Evolutionary conservation across 208 protist genomes (phyloP).

Genomic region (Trypanosoma brucei): DNA sequence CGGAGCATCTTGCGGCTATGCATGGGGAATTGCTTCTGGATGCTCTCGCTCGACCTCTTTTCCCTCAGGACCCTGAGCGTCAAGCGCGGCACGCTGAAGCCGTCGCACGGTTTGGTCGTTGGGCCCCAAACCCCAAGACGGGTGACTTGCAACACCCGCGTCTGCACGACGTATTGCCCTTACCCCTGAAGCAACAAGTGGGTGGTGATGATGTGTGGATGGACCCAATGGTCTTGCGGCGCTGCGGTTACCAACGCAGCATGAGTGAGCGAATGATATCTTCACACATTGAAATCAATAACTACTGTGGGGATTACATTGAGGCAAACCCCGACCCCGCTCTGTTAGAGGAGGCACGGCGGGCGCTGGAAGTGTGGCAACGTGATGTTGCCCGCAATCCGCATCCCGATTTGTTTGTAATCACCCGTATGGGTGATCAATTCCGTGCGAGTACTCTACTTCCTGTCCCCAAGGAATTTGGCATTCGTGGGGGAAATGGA

Average conservation of each 20-base stretch:
- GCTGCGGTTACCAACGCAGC: conserved; percentile 28
- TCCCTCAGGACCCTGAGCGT: conserved; percentile 36
- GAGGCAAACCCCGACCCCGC: conserved; percentile 59
- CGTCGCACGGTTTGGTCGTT: conserved; percentile 61
- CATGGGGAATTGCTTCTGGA: conserved; percentile 80
- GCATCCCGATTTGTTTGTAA: conserved; percentile 62
- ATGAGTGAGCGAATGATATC: conserved; percentile 57
- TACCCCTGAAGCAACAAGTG: conserved; percentile 69
- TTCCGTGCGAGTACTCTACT: conserved; percentile 68
- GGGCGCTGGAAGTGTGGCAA: conserved; percentile 57
- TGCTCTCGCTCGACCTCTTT: conserved; percentile 51
- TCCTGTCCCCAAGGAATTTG: conserved; percentile 55
- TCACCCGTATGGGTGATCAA: conserved; percentile 61
- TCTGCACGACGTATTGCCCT: conserved; percentile 48
- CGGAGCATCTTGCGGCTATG: conserved; percentile 70
- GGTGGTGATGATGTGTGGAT: conserved; percentile 71
- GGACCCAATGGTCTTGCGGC: conserved; percentile 24
- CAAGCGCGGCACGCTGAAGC: conserved; percentile 60
- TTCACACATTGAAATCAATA: conserved; percentile 46
- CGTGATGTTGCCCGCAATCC: conserved; percentile 47
- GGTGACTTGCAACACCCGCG: conserved; percentile 21
- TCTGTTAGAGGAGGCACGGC: conserved; percentile 47
- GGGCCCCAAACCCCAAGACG: conserved; percentile 47
- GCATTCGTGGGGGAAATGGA: conserved; percentile 64
- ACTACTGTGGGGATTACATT: conserved; percentile 36